Percentiles rank a stretch among this genome's conserved stretches.
phyloP scores from a whole-genome alignment of 2,329 filamentous ascomycete species.

The Aaosphaeria pasadenensis region DNA sequence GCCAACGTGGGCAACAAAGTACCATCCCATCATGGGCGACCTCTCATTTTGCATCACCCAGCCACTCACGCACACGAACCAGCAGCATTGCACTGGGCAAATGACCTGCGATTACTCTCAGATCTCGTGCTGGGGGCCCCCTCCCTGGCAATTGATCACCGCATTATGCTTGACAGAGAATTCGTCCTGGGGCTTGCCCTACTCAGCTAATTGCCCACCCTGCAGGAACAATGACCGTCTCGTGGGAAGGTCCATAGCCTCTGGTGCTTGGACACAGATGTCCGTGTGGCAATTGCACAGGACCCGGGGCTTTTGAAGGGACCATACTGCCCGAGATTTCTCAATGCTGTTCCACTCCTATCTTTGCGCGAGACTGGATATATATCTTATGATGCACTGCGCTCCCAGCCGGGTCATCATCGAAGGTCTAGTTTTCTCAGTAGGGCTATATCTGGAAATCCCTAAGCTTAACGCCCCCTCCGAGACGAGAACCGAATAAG shows the following conservation, averaged over 20 bases:
- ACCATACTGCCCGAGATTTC: constrained; percentile 35
- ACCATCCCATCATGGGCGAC: constrained; percentile 21
- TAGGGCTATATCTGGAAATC: constrained; percentile 37
- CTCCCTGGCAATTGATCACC: constrained; percentile 41
- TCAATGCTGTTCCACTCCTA: constrained; percentile 36
- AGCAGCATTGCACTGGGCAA: constrained; percentile 34
- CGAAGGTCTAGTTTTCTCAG: constrained; percentile 29
- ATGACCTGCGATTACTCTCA: constrained; percentile 33
- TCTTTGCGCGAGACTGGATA: constrained; percentile 22
- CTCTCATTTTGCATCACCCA: constrained; percentile 36
- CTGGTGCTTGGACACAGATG: constrained; percentile 38
- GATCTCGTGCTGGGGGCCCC: constrained; percentile 36
- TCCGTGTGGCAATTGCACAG: constrained; percentile 43
- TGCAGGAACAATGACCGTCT: constrained; percentile 44
- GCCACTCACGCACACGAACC: constrained; percentile 39
- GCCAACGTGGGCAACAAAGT: constrained; percentile 20
- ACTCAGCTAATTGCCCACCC: constrained; percentile 39
- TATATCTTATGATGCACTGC: constrained; percentile 39
- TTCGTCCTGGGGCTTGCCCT: constrained; percentile 40
- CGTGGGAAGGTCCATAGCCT: constrained; percentile 38
- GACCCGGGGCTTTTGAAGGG: constrained; percentile 34
- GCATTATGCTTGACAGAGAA: constrained; percentile 46
- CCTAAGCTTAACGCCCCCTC: constrained; percentile 36
- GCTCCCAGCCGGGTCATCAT: constrained; percentile 29
- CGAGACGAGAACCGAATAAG: constrained; percentile 21